Base-by-base conservation (phyloP, 2,329 filamentous ascomycete species). In the Cercospora nicotianae region DNA sequence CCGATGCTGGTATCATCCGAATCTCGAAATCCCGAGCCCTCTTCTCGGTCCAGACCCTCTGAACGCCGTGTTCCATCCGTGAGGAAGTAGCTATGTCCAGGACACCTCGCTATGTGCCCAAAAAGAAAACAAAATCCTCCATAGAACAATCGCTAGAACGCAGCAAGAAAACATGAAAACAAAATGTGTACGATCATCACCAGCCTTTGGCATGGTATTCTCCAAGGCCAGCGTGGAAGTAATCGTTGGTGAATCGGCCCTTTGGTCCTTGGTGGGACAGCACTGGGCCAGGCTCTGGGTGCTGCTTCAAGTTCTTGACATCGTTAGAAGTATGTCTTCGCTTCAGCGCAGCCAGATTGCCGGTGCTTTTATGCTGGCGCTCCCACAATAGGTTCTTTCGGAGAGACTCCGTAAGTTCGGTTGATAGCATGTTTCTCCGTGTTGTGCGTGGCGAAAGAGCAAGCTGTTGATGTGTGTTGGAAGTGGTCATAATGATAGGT, bases 311-410 rank as follows among this genome's bases (percentile, higher is more conserved):
- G 79, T 96, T 96, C 69, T 92, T 91, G 70, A 97, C 89, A 77
- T 97, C 94, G 72, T 94, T 91, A 2, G 94, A 92, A 7, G 94
- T 97, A 78, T 97, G 93, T 68, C 93, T 87, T 70, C 94, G 89
- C 84, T 97, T 96, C 67, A 97, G 85, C 64, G 94, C 92, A 1
- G 94, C 93, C 71, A 94, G 94, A 75, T 90, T 92, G 7, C 93
- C 94, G 36, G 91, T 91, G 67, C 92, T 93, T 86, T 95, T 96
- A 77, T 98, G 94, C 77, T 96, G 93, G 63, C 95, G 90, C 79
- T 99, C 95, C 91, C 93, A 96, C 16, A 98, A 87, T 16, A 99
- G 89, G 75, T 97, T 92, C 74, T 93, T 91, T 23, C 95, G 89
- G 3, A 99, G 88, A 23, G 93, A 96, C 78, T 97, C 93, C 2